Base-by-base conservation (phyloP, 345 rosid genomes). In the Populus alba region DNA sequence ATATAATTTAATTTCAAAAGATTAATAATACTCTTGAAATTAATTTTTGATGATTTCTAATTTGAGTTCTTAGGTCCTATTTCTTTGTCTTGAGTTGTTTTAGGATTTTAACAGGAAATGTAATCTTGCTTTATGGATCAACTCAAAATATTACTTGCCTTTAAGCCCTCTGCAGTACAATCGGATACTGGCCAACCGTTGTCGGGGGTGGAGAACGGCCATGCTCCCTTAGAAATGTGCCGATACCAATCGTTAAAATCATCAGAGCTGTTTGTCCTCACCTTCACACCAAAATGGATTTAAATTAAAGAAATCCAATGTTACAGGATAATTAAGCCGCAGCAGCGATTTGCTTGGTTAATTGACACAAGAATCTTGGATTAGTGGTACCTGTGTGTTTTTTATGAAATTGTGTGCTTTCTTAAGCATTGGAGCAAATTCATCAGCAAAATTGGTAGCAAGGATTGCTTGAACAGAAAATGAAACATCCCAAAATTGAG, bases 131-230 rank as follows among this genome's bases (percentile, higher is more conserved):
- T 45, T 49, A 49, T 16, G 55, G 55, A 15, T 49, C 17, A 49
- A 16, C 55, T 49, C 57, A 51, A 51, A 51, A 51, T 6, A 51
- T 51, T 1, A 18, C 22, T 17, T 66, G 85, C 92, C 90, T 91
- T 88, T 23, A 92, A 81, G 38, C 86, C 90, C 85, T 92, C 97
- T 0, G 91, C 81, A 4, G 94, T 81, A 73, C 90, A 85, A 74
- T 92, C 92, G 0, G 97, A 88, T 16, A 85, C 91, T n/a, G 81
- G 84, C 95, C 97, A 92, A 7, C 89, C 90, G 61, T 90, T 80
- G 45, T 92, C 95, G 0, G 84, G 82, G 16, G 91, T 91, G 3
- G 95, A 91, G 86, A 92, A 92, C 66, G 92, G 84, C 95, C 97
- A 92, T 61, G 91, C 97, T 63, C 95, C 97, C 17, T 85, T 87